Evolutionary conservation across 495 filamentous ascomycete genomes (phyloP).

Genomic region (Aspergillus sparsus): DNA sequence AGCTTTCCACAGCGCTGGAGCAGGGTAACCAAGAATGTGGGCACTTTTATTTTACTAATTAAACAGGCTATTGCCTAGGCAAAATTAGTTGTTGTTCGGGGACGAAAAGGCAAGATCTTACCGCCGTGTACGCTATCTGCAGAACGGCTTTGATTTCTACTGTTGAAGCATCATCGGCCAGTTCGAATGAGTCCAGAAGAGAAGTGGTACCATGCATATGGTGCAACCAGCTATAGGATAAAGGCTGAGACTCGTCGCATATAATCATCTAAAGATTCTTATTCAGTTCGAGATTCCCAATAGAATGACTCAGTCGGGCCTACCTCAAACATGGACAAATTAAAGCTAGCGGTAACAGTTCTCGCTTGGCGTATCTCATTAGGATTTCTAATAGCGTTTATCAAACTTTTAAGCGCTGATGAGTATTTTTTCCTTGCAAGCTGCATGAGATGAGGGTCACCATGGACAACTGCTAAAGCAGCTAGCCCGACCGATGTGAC

Average conservation of each 20-base stretch:
- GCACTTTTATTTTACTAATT: neutral
- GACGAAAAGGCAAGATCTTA: neutral
- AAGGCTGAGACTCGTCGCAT: neutral
- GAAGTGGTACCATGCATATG: slow-evolving; percentile 3
- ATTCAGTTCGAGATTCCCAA: neutral
- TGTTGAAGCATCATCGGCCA: neutral
- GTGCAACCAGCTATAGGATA: neutral
- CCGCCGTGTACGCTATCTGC: neutral
- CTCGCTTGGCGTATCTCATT: neutral
- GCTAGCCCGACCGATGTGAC: slow-evolving; percentile 6
- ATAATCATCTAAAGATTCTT: slow-evolving; percentile 3
- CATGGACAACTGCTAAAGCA: neutral
- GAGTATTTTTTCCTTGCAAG: slow-evolving; percentile 4
- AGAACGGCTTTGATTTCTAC: neutral
- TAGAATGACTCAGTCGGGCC: neutral
- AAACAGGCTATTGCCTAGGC: neutral
- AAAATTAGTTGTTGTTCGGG: neutral
- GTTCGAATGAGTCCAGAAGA: neutral
- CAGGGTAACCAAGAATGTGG: neutral
- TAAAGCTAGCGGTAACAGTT: neutral
- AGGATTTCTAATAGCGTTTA: neutral
- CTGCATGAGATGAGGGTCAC: slow-evolving; percentile 3
- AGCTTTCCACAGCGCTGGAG: neutral
- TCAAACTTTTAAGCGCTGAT: neutral
- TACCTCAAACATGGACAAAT: slow-evolving; percentile 13